Conservation (phyloP, 305 asterid species). For the Fraxinus floribunda region DNA sequence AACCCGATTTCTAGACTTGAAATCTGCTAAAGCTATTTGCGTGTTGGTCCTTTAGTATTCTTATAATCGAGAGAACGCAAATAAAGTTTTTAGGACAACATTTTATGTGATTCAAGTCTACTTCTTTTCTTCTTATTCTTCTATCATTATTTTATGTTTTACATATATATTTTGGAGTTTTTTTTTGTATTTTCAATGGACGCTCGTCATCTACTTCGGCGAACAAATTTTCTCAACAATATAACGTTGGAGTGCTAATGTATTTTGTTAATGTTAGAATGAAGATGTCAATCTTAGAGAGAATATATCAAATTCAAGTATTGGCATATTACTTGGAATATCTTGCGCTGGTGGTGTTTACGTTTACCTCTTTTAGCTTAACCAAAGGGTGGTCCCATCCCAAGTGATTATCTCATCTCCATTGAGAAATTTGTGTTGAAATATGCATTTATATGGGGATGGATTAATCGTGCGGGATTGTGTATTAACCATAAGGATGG, state of each 20-base stretch:
- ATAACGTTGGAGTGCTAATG: neutral
- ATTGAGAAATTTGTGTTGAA: neutral
- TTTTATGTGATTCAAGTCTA: too few relatives aligned
- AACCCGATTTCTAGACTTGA: too few relatives aligned
- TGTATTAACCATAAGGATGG: neutral
- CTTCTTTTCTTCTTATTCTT: too few relatives aligned
- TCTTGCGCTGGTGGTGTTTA: slow-evolving; percentile 4
- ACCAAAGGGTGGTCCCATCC: neutral
- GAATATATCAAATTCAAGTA: neutral
- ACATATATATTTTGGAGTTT: too few relatives aligned
- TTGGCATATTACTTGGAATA: slow-evolving; percentile 18
- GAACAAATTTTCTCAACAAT: too few relatives aligned
- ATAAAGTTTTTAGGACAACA: too few relatives aligned
- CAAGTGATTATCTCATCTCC: neutral
- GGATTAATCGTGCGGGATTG: neutral
- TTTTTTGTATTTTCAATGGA: too few relatives aligned
- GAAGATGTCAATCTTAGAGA: neutral
- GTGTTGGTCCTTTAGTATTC: too few relatives aligned
- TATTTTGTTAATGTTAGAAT: neutral
- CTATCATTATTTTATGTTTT: too few relatives aligned
- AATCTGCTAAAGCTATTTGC: too few relatives aligned
- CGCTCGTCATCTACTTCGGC: too few relatives aligned
- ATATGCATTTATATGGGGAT: neutral
- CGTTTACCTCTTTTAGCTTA: neutral
- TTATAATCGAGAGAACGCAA: too few relatives aligned